phyloP scores from a whole-genome alignment of 1,139 yeast genomes.

The Zhuliangozyma blackwelliae region DNA sequence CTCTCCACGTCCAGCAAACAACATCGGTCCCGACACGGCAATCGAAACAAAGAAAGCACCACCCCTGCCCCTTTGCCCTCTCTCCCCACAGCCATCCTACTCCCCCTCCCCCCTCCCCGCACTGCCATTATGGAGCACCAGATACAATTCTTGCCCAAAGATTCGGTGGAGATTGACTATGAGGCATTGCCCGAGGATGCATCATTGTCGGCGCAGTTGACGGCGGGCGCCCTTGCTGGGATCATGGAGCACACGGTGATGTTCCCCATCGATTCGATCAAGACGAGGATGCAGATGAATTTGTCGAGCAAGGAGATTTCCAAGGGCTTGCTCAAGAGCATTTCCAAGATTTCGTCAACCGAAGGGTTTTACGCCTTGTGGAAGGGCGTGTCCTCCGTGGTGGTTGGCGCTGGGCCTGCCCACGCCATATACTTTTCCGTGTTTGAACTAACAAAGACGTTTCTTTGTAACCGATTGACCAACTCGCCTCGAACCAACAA shows the following conservation, averaged over 20 bases:
- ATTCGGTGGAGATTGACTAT: slow-evolving; percentile 63
- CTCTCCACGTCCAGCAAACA: slow-evolving; percentile 1
- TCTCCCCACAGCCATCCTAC: neutral
- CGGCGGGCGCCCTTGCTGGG: slow-evolving; percentile 97
- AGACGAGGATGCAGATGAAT: slow-evolving; percentile 91
- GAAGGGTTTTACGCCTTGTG: slow-evolving; percentile 90
- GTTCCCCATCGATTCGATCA: slow-evolving; percentile 94
- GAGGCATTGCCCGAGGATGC: slow-evolving; percentile 91
- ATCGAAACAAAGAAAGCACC: neutral
- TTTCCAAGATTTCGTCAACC: slow-evolving; percentile 72
- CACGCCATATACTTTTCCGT: slow-evolving; percentile 98
- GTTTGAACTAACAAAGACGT: slow-evolving; percentile 78
- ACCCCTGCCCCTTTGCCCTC: no score
- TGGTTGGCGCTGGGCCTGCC: slow-evolving; percentile 99
- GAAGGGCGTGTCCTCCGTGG: slow-evolving; percentile 93
- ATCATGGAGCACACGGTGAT: slow-evolving; percentile 96
- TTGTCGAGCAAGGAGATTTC: slow-evolving; percentile 34
- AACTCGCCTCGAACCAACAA: slow-evolving; percentile 26
- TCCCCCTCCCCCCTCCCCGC: neutral
- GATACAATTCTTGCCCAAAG: slow-evolving; percentile 15
- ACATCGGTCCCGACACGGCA: neutral
- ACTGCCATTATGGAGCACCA: slow-evolving; percentile 12
- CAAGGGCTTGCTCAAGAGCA: slow-evolving; percentile 50
- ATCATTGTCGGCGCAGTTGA: slow-evolving; percentile 72
- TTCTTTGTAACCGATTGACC: slow-evolving; percentile 40